Conservation (phyloP, 2,329 filamentous ascomycete genomes). For the Rugonectria rugulosa region DNA sequence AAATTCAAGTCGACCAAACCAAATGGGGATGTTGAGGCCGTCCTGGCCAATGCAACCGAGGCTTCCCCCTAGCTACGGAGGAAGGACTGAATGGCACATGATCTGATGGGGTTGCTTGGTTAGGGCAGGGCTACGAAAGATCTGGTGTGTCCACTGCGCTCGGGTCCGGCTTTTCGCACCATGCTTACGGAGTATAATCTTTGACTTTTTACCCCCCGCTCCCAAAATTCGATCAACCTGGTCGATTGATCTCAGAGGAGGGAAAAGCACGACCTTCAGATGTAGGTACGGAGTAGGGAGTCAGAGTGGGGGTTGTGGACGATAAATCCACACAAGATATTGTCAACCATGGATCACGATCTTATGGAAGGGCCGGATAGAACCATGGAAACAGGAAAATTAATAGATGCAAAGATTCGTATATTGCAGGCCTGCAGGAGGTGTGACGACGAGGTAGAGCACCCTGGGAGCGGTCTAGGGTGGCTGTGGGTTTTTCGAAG, state of each 20-base stretch:
- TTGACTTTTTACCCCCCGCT: not conserved
- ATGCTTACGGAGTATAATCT: not conserved
- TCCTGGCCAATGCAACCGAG: slow-evolving; percentile 28
- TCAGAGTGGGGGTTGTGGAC: too few relatives aligned
- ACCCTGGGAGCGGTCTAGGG: not conserved
- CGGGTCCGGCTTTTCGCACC: not conserved
- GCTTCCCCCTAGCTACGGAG: slow-evolving; percentile 28
- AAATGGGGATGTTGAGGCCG: slow-evolving; percentile 15
- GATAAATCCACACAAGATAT: not conserved
- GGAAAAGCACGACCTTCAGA: not conserved
- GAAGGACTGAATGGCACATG: slow-evolving; percentile 11
- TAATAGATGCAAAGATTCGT: slow-evolving; percentile 10
- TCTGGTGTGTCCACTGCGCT: not conserved
- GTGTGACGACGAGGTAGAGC: slow-evolving; percentile 14
- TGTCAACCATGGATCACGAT: slow-evolving; percentile 9
- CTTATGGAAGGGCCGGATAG: not conserved
- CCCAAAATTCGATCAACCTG: slow-evolving; percentile 2
- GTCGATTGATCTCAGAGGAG: not conserved
- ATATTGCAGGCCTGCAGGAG: slow-evolving; percentile 1
- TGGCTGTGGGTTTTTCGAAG: slow-evolving; percentile 11
- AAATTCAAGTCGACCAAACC: slow-evolving; percentile 29
- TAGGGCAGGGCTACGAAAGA: slow-evolving; percentile 13
- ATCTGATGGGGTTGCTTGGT: slow-evolving; percentile 14
- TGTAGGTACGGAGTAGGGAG: not conserved
- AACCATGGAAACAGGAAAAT: slow-evolving; percentile 1